Evolutionary conservation across 257 asterid species (phyloP).

Genomic region (Schizonepeta tenuifolia): DNA sequence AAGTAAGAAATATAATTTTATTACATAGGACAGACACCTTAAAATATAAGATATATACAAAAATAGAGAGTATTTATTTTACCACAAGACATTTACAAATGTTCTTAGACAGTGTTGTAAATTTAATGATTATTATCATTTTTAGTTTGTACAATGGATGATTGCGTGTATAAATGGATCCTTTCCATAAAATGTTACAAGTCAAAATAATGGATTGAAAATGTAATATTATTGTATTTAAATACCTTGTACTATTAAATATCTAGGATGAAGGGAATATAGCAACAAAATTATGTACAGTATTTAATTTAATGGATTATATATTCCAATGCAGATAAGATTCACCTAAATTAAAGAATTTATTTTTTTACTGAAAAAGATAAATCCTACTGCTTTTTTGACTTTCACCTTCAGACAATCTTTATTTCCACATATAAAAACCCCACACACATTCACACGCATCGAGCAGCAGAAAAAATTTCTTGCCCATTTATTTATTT

Average conservation of each 20-base stretch:
- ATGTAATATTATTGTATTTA: background rate
- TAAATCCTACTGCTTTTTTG: slow-evolving; percentile 38
- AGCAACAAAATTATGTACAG: background rate
- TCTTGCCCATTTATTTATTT: slow-evolving; percentile 31
- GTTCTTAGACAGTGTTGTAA: no score
- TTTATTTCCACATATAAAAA: slow-evolving; percentile 45
- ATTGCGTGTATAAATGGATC: no score
- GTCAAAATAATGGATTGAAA: no score
- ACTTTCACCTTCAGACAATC: slow-evolving; percentile 43
- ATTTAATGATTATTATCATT: no score
- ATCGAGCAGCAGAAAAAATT: slow-evolving; percentile 31
- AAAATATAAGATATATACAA: no score
- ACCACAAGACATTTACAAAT: no score
- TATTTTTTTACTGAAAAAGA: slow-evolving; percentile 33
- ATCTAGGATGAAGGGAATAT: background rate
- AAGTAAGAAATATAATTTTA: no score
- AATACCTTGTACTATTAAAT: background rate
- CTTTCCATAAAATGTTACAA: no score
- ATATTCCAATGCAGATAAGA: slow-evolving; percentile 30
- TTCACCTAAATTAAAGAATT: slow-evolving; percentile 39
- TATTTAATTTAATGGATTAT: background rate
- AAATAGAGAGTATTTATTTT: no score
- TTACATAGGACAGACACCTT: no score
- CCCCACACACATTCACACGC: slow-evolving; percentile 39
- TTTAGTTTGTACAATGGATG: no score